Evolutionary conservation across 1,284 basidiomycete genomes (phyloP).

Genomic region (Rhodotorula glutinis): DNA sequence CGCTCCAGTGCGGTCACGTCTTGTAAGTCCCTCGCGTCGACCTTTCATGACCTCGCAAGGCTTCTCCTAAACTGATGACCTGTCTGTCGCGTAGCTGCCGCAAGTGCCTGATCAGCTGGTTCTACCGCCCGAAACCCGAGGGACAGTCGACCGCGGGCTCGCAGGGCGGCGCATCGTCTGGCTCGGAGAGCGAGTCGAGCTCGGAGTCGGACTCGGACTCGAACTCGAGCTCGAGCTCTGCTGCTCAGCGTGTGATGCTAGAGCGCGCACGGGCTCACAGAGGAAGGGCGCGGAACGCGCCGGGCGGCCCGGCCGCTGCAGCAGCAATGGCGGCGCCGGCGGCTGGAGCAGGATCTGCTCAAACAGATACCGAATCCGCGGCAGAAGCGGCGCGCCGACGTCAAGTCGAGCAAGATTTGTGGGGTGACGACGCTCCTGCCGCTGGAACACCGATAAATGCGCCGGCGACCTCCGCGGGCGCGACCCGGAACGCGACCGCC

Average conservation of each 20-base stretch:
- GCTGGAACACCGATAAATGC: background rate
- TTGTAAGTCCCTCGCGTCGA: constrained; percentile 26
- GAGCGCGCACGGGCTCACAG: constrained; percentile 3
- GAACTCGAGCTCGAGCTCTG: no score
- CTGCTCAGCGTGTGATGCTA: background rate
- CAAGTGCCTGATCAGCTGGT: constrained; percentile 37
- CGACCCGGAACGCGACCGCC: background rate
- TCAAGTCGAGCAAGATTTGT: constrained; percentile 11
- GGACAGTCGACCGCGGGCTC: background rate
- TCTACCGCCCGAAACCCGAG: constrained; percentile 31
- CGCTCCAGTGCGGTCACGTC: constrained; percentile 39
- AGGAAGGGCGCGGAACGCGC: background rate
- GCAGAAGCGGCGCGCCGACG: background rate
- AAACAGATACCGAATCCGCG: background rate
- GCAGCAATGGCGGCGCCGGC: background rate
- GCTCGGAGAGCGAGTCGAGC: constrained; percentile 1
- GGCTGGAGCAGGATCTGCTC: no score
- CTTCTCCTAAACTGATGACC: no score
- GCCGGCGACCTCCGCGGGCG: background rate
- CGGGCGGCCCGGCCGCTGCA: background rate
- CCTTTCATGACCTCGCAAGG: no score
- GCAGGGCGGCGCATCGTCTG: background rate
- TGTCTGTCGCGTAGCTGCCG: constrained; percentile 21
- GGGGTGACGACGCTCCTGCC: background rate
- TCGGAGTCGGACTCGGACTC: background rate